Conservation (phyloP, 2,329 filamentous ascomycete species). For the Monilinia polystroma region DNA sequence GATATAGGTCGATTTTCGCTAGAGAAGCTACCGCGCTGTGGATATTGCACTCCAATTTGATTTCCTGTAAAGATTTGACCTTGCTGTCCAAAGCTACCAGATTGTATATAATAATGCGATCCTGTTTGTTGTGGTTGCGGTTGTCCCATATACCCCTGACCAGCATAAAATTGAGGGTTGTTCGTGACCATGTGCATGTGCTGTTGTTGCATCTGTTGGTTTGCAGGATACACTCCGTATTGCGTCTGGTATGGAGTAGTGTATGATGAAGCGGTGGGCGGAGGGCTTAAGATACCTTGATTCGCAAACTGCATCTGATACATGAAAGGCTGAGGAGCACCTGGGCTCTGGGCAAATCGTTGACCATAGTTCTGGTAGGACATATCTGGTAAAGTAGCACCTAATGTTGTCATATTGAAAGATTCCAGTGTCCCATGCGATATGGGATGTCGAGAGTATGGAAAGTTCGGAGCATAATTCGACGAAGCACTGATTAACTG, state of each 20-base stretch:
- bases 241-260: conserved; percentile 34
- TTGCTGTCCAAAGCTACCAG: conserved; percentile 33
- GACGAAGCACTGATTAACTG: conserved; percentile 20
- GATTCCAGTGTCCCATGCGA: conserved; percentile 30
- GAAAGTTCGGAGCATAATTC: conserved; percentile 20
- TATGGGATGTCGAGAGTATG: not conserved
- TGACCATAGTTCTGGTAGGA: conserved; percentile 34
- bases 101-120: conserved; percentile 33
- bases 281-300: conserved; percentile 27
- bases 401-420: conserved; percentile 35
- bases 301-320: conserved; percentile 33
- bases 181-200: conserved; percentile 23
- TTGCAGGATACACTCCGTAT: conserved; percentile 33
- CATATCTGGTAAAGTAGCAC: conserved; percentile 33
- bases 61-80: conserved; percentile 30
- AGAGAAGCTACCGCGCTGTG: conserved; percentile 27
- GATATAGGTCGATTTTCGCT: conserved; percentile 28
- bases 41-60: conserved; percentile 27
- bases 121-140: conserved; percentile 28
- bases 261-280: conserved; percentile 30
- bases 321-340: conserved; percentile 27
- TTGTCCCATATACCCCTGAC: conserved; percentile 33
- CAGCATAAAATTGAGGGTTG: conserved; percentile 35
- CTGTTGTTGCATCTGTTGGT: conserved; percentile 28
- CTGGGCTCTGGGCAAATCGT: conserved; percentile 29